Evolutionary conservation across 2,329 filamentous ascomycete genomes (phyloP).

Genomic region (Sporothrix curviconia): DNA sequence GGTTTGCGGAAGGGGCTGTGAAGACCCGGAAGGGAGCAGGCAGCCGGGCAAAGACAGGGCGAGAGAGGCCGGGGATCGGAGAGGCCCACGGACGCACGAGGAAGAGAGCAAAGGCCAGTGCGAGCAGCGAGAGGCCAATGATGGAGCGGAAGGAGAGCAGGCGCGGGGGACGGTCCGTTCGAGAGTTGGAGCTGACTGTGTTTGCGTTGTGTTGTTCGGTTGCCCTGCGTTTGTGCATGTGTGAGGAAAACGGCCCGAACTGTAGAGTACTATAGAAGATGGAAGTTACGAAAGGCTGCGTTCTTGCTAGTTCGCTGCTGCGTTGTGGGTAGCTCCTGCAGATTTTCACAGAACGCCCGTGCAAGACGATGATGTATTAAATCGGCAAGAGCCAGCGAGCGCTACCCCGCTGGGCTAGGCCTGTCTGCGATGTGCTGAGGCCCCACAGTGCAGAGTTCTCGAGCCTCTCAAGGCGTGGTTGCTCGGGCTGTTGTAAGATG

Average conservation of each 20-base stretch:
- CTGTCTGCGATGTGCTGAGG: not conserved
- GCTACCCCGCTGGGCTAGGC: conserved; percentile 2
- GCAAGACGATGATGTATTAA: conserved; percentile 1
- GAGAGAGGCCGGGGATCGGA: conserved; percentile 12
- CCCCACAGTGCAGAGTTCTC: conserved; percentile 3
- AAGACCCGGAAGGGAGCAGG: not conserved
- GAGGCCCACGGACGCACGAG: conserved; percentile 17
- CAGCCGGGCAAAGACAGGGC: conserved; percentile 11
- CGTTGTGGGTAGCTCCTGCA: conserved; percentile 1
- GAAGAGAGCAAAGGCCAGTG: conserved; percentile 21
- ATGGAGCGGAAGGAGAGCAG: not conserved
- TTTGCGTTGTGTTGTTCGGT: not conserved
- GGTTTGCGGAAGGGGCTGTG: conserved; percentile 12
- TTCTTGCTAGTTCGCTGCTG: not conserved
- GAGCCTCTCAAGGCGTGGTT: no score
- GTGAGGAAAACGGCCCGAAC: no score
- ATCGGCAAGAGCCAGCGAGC: conserved; percentile 1
- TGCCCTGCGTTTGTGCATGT: no score
- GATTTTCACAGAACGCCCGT: not conserved
- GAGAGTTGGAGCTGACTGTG: not conserved
- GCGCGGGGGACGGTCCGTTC: not conserved
- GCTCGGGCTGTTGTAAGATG: no score
- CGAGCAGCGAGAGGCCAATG: conserved; percentile 11
- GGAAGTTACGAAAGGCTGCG: not conserved
- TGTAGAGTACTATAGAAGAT: no score